phyloP scores from a whole-genome alignment of 805 yeast genomes.

The Lipomyces starkeyi region DNA sequence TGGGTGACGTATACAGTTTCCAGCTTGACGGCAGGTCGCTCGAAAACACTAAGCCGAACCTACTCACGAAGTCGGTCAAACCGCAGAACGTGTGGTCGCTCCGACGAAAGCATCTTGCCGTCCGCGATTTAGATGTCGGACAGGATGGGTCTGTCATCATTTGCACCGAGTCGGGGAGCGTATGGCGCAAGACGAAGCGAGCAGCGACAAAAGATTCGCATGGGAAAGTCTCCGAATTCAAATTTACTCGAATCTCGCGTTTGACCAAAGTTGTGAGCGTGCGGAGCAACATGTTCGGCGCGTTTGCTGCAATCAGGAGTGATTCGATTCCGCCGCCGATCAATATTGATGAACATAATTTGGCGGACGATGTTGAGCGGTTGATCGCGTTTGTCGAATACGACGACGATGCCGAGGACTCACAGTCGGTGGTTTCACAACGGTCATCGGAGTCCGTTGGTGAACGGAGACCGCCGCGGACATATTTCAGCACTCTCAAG shows the following conservation, averaged over 20 bases:
- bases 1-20: constrained; percentile 37
- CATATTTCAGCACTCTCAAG: constrained; percentile 14
- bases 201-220: constrained; percentile 25
- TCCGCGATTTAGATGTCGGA: constrained; percentile 70
- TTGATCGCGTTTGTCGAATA: constrained; percentile 43
- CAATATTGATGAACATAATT: constrained; percentile 54
- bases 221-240: constrained; percentile 43
- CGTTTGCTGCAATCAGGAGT: constrained; percentile 70
- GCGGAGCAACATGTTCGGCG: constrained; percentile 66
- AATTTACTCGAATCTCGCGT: constrained; percentile 60
- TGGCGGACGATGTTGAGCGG: constrained; percentile 59
- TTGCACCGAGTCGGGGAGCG: constrained; percentile 72
- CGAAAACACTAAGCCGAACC: constrained; percentile 16
- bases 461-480: constrained; percentile 15
- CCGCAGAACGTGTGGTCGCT: constrained; percentile 43
- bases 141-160: constrained; percentile 72
- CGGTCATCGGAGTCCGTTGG: constrained; percentile 9
- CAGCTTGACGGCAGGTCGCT: constrained; percentile 26
- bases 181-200: constrained; percentile 48
- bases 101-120: constrained; percentile 57
- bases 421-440: constrained; percentile 17
- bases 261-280: constrained; percentile 68
- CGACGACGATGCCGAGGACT: constrained; percentile 24
- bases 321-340: constrained; percentile 66
- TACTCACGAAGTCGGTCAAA: constrained; percentile 27